Conservation (phyloP, 306 rosid genomes). For the Fragaria iinumae region DNA sequence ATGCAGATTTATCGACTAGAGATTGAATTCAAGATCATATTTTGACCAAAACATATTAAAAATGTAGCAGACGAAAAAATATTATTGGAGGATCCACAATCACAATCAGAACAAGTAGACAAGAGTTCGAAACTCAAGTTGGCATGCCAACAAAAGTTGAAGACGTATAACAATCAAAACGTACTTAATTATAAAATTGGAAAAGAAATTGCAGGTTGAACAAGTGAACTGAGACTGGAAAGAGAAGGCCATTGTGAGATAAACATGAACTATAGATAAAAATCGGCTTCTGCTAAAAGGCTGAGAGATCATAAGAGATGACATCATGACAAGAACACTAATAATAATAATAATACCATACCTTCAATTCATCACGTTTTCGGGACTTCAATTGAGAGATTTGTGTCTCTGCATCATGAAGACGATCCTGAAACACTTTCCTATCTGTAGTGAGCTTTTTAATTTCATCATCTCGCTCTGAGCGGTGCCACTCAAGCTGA, state of each 20-base stretch:
- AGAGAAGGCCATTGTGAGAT: neutral
- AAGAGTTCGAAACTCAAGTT: neutral
- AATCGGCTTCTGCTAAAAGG: neutral
- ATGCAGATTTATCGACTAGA: neutral
- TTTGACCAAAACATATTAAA: neutral
- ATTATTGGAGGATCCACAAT: neutral
- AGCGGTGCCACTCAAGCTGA: conserved; percentile 97
- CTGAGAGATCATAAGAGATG: conserved; percentile 1
- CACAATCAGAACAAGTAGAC: neutral
- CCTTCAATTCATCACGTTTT: conserved; percentile 96
- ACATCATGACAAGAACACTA: neutral
- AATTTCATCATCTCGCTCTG: conserved; percentile 90
- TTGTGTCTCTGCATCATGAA: conserved; percentile 91
- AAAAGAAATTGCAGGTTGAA: neutral
- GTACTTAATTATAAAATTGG: neutral
- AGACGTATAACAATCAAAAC: neutral
- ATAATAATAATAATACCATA: conserved; percentile 19
- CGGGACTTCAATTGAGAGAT: conserved; percentile 83
- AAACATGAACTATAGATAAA: neutral
- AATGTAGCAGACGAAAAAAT: neutral
- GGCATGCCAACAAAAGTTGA: neutral
- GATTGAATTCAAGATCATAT: neutral
- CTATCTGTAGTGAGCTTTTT: conserved; percentile 70
- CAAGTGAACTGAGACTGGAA: neutral
- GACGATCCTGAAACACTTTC: conserved; percentile 86